These are phyloP conservation scores for Melampsora medusae DNA, from an alignment of 1,284 basidiomycete species.

Conservation along the genomic window DNA sequence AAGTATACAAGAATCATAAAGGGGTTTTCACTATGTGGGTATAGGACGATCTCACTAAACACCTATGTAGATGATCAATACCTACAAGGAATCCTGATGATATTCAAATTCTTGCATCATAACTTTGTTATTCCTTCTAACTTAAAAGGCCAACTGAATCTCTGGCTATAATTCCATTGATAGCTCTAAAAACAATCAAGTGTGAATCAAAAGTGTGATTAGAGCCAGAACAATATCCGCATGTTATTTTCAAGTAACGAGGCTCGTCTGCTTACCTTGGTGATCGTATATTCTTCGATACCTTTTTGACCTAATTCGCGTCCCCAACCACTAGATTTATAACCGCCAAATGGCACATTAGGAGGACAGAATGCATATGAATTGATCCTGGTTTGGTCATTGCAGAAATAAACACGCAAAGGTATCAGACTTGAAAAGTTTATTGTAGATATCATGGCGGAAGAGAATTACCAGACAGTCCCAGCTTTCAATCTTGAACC, in stretches of 20 bases:
- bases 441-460: slow-evolving; percentile 18
- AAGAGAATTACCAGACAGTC: slow-evolving; percentile 49
- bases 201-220: neutral
- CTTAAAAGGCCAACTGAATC: slow-evolving; percentile 32
- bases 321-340: slow-evolving; percentile 80
- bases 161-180: slow-evolving; percentile 45
- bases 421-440: neutral
- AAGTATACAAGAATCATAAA: no score
- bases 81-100: no score
- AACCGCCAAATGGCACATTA: slow-evolving; percentile 89
- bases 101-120: neutral
- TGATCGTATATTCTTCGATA: slow-evolving; percentile 53
- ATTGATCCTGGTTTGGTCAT: slow-evolving; percentile 1
- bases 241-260: neutral
- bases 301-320: slow-evolving; percentile 83
- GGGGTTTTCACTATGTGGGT: no score
- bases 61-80: no score
- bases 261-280: slow-evolving; percentile 1
- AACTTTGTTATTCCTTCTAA: slow-evolving; percentile 27
- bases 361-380: slow-evolving; percentile 50
- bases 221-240: neutral
- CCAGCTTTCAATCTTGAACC: slow-evolving; percentile 78
- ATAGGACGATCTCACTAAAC: no score
- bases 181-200: slow-evolving; percentile 23
- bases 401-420: no score